Conservation (phyloP, 352 stramenopile genomes). For the Pythium pyrilobum region DNA sequence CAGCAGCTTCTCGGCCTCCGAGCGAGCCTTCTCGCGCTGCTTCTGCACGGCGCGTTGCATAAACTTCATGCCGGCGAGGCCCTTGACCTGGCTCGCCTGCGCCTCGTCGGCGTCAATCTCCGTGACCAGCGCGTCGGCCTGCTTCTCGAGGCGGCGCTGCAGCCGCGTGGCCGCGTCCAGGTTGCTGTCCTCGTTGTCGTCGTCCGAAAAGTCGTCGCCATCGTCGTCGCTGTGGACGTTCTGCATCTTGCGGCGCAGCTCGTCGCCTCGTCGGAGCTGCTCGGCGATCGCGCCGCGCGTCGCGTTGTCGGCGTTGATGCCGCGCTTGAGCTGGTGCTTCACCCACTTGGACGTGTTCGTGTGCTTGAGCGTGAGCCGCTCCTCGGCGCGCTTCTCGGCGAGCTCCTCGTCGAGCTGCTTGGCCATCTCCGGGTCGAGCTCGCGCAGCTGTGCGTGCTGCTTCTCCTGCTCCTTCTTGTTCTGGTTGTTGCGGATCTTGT, state of each 20-base stretch:
- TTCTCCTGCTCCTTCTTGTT: conserved; percentile 83
- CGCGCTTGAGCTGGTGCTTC: conserved; percentile 91
- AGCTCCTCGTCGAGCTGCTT: conserved; percentile 77
- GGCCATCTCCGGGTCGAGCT: conserved; percentile 67
- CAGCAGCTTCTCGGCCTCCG: conserved; percentile 92
- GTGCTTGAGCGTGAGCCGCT: conserved; percentile 97
- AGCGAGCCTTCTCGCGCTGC: conserved; percentile 88
- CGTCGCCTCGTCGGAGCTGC: conserved; percentile 86
- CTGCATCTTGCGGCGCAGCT: conserved; percentile 93
- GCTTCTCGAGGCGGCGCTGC: conserved; percentile 61
- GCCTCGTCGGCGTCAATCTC: conserved; percentile 66
- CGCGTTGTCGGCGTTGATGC: conserved; percentile 88
- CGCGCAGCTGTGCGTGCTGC: conserved; percentile 75
- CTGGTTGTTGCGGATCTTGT: conserved; percentile 96
- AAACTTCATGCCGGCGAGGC: conserved; percentile 96
- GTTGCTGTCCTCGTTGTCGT: conserved; percentile 37
- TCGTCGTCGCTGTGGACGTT: conserved; percentile 62
- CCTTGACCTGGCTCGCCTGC: conserved; percentile 50
- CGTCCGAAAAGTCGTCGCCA: conserved; percentile 31
- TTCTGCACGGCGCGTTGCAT: conserved; percentile 97
- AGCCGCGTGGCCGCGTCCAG: conserved; percentile 50
- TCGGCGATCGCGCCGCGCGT: conserved; percentile 89
- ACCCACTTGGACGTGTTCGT: conserved; percentile 98
- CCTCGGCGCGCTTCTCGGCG: conserved; percentile 91
- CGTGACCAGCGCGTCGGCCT: conserved; percentile 65